Base-by-base conservation (phyloP, 1,284 basidiomycete genomes). In the Cerrena zonata region DNA sequence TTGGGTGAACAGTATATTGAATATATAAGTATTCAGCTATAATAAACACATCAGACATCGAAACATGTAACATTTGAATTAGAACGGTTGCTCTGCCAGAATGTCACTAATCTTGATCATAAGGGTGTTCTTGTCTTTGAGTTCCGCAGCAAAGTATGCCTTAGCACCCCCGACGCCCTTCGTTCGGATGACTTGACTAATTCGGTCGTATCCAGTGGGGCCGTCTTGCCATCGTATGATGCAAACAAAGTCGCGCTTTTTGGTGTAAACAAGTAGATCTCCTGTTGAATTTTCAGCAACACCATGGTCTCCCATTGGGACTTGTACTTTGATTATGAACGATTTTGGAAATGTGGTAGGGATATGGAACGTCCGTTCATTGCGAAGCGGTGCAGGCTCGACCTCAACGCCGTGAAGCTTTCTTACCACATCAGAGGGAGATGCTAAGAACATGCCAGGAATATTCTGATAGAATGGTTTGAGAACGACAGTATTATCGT, bases 121-220 rank as follows among this genome's bases (percentile, higher is more conserved):
- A 46, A 82, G 55, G 57, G 73, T 71, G 45, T 78, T 67, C 45
- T 65, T 64, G 34, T 61, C 70, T 57, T 65, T 72, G 55, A 82
- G 51, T 57, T 78, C 75, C 0, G 79, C 79, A 2, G 72, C 65
- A 50, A 82, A 80, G 58, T 81, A 82, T 0, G 74, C 80, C 60
- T 80, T 82, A n/a, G 64, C 60, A 0, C 74, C 73, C 3, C 65
- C 65, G 3, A 75, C 67, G 2, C 77, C 77, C 41, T 71, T 68
- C 12, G 56, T 57, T 36, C 61, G 61, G n/a, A 82, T 65, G 2
- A 67, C 59, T 22, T 67, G 53, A 26, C 59, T 51, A 36, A 81
- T 46, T 19, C 62, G 54, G 48, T 76, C 70, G 52, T 77, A 82
- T 1, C 59, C 71, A 0, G 48, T 53, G 3, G 67, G 60, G 23